Evolutionary conservation across 176 grass and related monocot genomes (phyloP).

Genomic region (Oryza rufipogon): DNA sequence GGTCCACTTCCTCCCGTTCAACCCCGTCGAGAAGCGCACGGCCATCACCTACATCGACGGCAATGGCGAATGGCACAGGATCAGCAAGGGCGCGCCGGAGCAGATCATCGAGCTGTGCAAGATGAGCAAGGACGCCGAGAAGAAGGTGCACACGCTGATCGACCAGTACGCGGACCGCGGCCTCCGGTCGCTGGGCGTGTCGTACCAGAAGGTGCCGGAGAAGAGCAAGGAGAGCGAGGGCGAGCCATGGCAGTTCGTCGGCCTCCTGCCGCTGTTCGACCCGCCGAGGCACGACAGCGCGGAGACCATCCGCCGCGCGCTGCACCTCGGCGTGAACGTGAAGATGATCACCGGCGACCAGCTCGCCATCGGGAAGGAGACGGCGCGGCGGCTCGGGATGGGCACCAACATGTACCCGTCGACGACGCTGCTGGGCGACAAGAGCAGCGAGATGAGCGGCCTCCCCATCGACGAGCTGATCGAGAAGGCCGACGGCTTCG

Average conservation of each 20-base stretch:
- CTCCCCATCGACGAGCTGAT: conserved; percentile 87
- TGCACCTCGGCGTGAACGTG: conserved; percentile 84
- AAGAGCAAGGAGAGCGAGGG: conserved; percentile 73
- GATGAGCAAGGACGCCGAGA: conserved; percentile 70
- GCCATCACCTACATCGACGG: conserved; percentile 92
- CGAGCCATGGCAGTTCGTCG: conserved; percentile 79
- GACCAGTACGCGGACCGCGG: conserved; percentile 88
- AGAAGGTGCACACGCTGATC: conserved; percentile 68
- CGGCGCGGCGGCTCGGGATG: conserved; percentile 80
- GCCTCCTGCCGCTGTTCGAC: conserved; percentile 82
- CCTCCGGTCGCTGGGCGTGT: conserved; percentile 72
- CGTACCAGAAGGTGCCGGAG: conserved; percentile 78
- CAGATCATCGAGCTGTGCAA: conserved; percentile 93
- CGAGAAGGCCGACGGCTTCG: conserved; percentile 96
- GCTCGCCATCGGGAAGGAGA: conserved; percentile 95
- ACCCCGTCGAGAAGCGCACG: conserved; percentile 90
- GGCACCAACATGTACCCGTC: conserved; percentile 98
- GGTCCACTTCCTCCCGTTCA: conserved; percentile 95
- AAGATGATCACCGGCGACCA: conserved; percentile 99
- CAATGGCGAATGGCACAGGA: conserved; percentile 77
- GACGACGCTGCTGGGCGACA: conserved; percentile 79
- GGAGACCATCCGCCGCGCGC: conserved; percentile 88
- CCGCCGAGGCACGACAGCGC: conserved; percentile 92
- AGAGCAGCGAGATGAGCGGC: conserved; percentile 52
- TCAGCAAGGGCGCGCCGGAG: conserved; percentile 93